phyloP scores from a whole-genome alignment of 75 land plant species.

The Cunninghamia lanceolata region DNA sequence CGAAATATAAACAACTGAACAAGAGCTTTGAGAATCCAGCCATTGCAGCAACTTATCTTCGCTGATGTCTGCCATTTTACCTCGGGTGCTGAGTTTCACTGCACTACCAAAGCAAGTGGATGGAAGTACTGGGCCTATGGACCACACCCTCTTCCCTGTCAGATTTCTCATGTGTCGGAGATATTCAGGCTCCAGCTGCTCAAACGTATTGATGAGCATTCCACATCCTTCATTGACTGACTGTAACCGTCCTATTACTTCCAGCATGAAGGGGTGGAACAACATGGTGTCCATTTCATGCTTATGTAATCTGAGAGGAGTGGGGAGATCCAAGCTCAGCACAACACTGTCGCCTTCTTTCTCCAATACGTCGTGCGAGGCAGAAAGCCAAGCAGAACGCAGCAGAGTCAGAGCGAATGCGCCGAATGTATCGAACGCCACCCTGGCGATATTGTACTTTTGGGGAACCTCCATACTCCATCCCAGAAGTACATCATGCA shows the following conservation, averaged over 20 bases:
- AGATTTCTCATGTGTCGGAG: constrained; percentile 16
- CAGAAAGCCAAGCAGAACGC: background rate
- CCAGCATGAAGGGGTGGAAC: background rate
- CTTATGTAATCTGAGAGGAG: background rate
- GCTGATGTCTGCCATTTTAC: background rate
- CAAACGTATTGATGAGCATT: constrained; percentile 32
- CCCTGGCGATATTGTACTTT: background rate
- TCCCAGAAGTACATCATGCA: background rate
- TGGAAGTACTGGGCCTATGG: constrained; percentile 36
- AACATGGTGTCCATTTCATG: background rate
- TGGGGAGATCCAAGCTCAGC: background rate
- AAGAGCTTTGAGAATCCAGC: constrained; percentile 29
- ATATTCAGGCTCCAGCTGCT: constrained; percentile 24
- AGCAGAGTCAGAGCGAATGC: background rate
- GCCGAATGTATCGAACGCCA: background rate
- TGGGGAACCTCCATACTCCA: background rate
- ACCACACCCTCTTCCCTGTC: constrained; percentile 21
- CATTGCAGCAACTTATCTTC: constrained; percentile 15
- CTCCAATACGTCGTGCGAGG: background rate
- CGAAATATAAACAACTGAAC: constrained; percentile 52
- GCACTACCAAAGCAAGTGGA: background rate
- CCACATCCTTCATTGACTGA: constrained; percentile 9
- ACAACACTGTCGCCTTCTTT: background rate
- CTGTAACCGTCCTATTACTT: background rate
- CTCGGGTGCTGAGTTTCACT: background rate